Evolutionary conservation across 106 monocot species (phyloP), one percentile per base, ranked within the genome.

Genomic region (Chionographis japonica): DNA sequence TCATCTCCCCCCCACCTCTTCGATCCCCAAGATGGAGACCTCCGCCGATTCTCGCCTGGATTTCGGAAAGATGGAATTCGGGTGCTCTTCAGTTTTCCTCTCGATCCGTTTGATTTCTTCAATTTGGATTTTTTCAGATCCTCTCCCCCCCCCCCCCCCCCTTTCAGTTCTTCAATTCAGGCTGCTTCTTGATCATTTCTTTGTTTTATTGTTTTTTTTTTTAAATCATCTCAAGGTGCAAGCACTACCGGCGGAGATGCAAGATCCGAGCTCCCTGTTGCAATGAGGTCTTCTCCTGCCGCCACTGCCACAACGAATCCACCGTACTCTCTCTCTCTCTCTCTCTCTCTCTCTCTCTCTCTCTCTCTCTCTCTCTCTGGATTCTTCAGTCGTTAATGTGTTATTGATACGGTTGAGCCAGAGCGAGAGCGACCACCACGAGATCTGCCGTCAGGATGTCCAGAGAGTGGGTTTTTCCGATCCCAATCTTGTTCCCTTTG

Each of bases 261-360:
- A 79, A 69, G 77, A 94, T 94, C 62, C 76, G 86, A 58, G 93
- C 93, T 7, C 89, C 93, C 4, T 94, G 93, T 61, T 94, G 93
- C 74, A 71, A 85, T 38, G 77, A 89, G 69, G 50, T 90, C 59
- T 94, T 89, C 74, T 0, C 42, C 61, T 94, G 93, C 73, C 89
- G 93, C 65, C 93, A 89, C 63, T 94, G 93, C 77, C 93, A 94
- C 75, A 94, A 94, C 54, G 89, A 89, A 58, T 82, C 81, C 42
- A 90, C 79, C 40, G 93, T 94, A 86, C 14, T 46, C 2, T n/a
- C 14, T 68, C 52, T 52, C 5, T 37, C 40, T 55, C 27, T 15
- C 50, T 27, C 10, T 38, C 35, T 42, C 17, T 52, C 57, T 42
- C 18, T 57, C 50, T 18, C 14, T 41, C 55, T 35, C 15, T 13